Percentiles rank a stretch among this genome's conserved stretches.
Conservation (phyloP, 768 basidiomycete species). For the Leccinum aurantiacum region DNA sequence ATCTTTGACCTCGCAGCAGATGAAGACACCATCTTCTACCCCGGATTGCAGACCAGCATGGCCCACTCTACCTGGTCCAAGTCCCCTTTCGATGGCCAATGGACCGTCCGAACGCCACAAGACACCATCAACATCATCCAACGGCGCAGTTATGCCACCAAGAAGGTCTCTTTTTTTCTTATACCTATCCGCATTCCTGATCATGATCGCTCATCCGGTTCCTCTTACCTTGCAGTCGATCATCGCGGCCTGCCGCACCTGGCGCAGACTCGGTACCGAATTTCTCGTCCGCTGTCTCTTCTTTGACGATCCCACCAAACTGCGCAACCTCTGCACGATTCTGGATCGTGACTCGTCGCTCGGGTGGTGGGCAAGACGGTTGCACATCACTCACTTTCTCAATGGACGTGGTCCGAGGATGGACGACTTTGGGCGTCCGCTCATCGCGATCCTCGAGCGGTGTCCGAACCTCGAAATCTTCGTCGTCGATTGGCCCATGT, state of each 20-base stretch:
- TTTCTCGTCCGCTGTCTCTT: constrained; percentile 69
- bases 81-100: constrained; percentile 39
- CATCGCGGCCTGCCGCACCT: constrained; percentile 62
- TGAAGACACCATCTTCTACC: constrained; percentile 66
- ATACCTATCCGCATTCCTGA: not conserved
- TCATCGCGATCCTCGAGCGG: constrained; percentile 58
- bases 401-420: constrained; percentile 41
- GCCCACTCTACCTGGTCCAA: constrained; percentile 67
- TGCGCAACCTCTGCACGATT: constrained; percentile 50
- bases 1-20: constrained; percentile 73
- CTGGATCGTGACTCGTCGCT: constrained; percentile 52
- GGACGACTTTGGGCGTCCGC: constrained; percentile 50
- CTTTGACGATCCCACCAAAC: constrained; percentile 57
- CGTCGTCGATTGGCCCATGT: constrained; percentile 65
- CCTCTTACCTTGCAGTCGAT: constrained; percentile 48
- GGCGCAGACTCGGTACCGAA: constrained; percentile 61
- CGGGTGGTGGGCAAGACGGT: constrained; percentile 71
- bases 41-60: constrained; percentile 59
- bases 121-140: constrained; percentile 60
- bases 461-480: constrained; percentile 77
- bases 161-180: constrained; percentile 47
- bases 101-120: constrained; percentile 59
- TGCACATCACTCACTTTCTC: constrained; percentile 64
- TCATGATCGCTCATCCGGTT: not conserved
- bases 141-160: constrained; percentile 58